phyloP scores from a whole-genome alignment of 208 protist genomes.

The Crithidia expoeki region DNA sequence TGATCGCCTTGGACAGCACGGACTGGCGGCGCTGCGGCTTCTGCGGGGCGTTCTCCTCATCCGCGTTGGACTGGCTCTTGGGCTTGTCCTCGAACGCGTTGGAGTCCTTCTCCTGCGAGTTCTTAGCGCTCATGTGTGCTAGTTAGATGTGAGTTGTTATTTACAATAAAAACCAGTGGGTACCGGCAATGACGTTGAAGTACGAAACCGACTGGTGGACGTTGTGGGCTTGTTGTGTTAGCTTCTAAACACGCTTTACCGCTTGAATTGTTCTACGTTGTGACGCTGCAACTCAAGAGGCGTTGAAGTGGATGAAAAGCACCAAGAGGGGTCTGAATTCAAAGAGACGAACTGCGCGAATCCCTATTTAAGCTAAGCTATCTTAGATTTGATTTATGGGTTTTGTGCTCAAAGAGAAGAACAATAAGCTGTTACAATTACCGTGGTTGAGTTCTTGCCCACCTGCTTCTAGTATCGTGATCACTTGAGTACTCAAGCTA shows the following conservation, averaged over 20 bases:
- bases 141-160: conserved; percentile 4
- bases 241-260: background rate
- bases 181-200: background rate
- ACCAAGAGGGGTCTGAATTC: background rate
- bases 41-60: conserved; percentile 50
- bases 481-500: conserved; percentile 4
- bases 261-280: conserved; percentile 3
- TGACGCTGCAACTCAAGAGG: conserved; percentile 15
- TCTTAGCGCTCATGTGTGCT: conserved; percentile 38
- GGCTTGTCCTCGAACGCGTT: conserved; percentile 39
- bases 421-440: background rate
- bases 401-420: background rate
- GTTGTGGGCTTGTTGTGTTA: background rate
- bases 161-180: conserved; percentile 1
- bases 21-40: conserved; percentile 73
- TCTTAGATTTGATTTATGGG: background rate
- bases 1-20: conserved; percentile 77
- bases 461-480: background rate
- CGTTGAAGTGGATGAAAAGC: background rate
- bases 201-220: background rate
- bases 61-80: conserved; percentile 29
- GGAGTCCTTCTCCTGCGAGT: conserved; percentile 28
- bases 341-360: background rate
- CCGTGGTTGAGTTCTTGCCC: background rate
- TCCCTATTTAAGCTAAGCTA: background rate